Evolutionary conservation across 441 rosid genomes (phyloP), one percentile per base, ranked within the genome.

Genomic region (Metrosideros polymorpha): DNA sequence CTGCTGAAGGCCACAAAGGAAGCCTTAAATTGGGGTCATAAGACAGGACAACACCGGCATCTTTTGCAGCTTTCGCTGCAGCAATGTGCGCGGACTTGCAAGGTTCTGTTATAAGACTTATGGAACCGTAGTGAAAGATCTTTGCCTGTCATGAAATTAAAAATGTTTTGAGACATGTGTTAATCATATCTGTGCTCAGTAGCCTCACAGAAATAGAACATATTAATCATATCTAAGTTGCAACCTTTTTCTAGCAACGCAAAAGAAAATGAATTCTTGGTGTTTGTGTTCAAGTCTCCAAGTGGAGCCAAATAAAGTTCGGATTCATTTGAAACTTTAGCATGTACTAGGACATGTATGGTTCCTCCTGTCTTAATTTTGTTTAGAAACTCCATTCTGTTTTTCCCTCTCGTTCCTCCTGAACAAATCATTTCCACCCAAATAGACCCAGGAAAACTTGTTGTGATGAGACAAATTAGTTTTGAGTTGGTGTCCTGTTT

Each of bases 1-100:
- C 97, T 27, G 95, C 91, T 84, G 98, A 94, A 83, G 98, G 93
- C 99, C 99, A 97, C 87, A 97, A 87, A 1, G 99, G 98, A 63
- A 97, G 99, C 93, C 99, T 93, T 71, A 96, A 93, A 90, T 96
- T 97, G 82, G 99, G 99, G 84, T 95, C 99, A 89, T 96, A 97
- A 9, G 99, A 97, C 53, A 97, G 91, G 84, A 97, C 22, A 83
- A 90, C 97, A 87, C 99, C 98, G 22, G 98, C 98, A 47, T 94
- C 99, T 89, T 96, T 97, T 49, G 99, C 98, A 71, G 98, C 96
- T 89, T 93, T 97, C 9, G 95, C 92, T 75, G 99, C 99, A 82
- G 99, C 96, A 43, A 95, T 92, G 89, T 97, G 99, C 0, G 99
- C 98, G 30, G 98, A 94, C 87, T 92, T 97, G 91, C 99, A 94